Evolutionary conservation across 768 basidiomycete species (phyloP), one percentile per base, ranked within the genome.

Genomic region (Serendipita sp.): DNA sequence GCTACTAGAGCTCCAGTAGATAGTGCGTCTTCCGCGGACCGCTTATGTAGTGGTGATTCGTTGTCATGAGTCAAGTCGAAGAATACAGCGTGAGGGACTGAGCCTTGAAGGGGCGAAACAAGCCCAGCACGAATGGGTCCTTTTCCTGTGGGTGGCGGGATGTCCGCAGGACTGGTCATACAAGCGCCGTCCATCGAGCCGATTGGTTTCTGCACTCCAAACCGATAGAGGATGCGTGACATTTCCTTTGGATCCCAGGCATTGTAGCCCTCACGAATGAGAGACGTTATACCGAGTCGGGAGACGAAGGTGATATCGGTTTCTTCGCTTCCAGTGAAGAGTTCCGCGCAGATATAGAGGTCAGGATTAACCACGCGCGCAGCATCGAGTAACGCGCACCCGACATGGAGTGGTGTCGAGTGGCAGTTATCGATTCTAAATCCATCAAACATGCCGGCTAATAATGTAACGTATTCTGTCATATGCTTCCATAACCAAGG

Each of bases 361-460:
- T 98, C 81, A 1, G 93, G 94, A 68, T 91, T 91, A 63, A 84
- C 83, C 23, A 84, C 84, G 36, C 96, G 83, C 3, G 94, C 94
- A 16, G 85, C 85, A 72, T 99, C 96, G 41, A 99, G 84, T 78
- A 99, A 85, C 51, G 80, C 78, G n/a, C 86, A 86, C n/a, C 96
- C 96, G n/a, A 98, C 92, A 68, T 91, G 84, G 38, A 98, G 75
- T 13, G 96, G 96, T 0, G 96, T 99, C 2, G 95, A 98, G 75
- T 99, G 95, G 67, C 92, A 96, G 72, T 99, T 99, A 75, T 99
- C 96, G 70, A 99, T 87, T 34, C 96, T 84, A 81, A 99, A 99
- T 8, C 96, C 96, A 66, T 97, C 88, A 72, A 97, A 99, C 5
- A 82, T 81, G 44, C 75, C 76, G 0, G 95, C 96, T 32, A 98